Evolutionary conservation across 805 yeast genomes (phyloP), one percentile per base, ranked within the genome.

Genomic region (Ogataea ramenticola): DNA sequence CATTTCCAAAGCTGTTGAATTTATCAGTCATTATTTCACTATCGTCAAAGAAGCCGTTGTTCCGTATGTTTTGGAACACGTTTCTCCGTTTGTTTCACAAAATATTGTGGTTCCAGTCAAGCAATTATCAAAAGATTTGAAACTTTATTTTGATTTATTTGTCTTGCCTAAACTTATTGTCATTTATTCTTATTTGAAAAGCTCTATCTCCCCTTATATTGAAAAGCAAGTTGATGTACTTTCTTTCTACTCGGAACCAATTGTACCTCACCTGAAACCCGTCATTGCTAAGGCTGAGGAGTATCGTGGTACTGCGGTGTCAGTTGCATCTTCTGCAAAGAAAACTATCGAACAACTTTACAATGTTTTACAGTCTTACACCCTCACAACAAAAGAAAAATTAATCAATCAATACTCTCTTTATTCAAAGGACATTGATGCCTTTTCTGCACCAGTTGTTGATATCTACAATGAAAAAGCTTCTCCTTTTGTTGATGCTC

Each of bases 401-500:
- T 24, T 24, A 10, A 24, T 24, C 27, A 24, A 6, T 10, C 27
- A 24, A 24, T 24, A 24, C 10, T 6, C 10, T 24, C 27, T 10
- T 24, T 24, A 24, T 24, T 24, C 27, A 24, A 24, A 24, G 10
- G 10, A 24, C 6, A 24, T 24, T 24, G 10, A 6, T 10, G 10
- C 27, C 10, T 10, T 7, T 24, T 6, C 19, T 34, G 29, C 21
- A 36, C 16, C 27, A 14, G 17, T 42, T 17, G 24, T 36, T 22
- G 37, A 40, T 36, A 52, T 54, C 4, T 43, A 40, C 19, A 37
- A 37, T 16, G 15, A 21, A 2, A 30, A 21, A 11, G 15, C 39
- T 26, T 15, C 38, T 11, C 55, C 54, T 3, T 10, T 47, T 16
- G 16, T 47, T 3, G 44, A 48, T 20, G 39, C 45, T 20, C 49